A percentile compares a stretch with the other conserved stretches of the same genome.
Conservation (phyloP, 2,329 filamentous ascomycete genomes). For the Trichophyton mentagrophytes region DNA sequence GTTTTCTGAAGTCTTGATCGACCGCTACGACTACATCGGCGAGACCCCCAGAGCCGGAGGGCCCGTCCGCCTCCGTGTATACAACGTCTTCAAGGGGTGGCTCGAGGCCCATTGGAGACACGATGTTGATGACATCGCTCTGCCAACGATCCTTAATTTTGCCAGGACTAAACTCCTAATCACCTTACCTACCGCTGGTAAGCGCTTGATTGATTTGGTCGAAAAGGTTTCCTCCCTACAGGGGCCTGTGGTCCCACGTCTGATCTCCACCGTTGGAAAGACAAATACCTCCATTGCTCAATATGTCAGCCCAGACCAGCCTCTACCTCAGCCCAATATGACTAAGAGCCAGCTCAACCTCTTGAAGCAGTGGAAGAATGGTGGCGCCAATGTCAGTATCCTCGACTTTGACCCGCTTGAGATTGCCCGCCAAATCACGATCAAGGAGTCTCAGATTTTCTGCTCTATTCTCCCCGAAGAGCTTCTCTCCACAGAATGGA, state of each 20-base stretch:
- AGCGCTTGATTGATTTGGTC: constrained; percentile 65
- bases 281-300: constrained; percentile 62
- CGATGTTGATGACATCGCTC: constrained; percentile 61
- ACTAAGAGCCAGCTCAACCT: constrained; percentile 63
- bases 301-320: constrained; percentile 57
- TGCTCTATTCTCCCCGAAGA: constrained; percentile 87
- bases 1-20: constrained; percentile 70
- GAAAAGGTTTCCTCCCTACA: constrained; percentile 63
- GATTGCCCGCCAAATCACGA: constrained; percentile 77
- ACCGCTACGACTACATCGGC: constrained; percentile 82
- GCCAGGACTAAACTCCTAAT: constrained; percentile 57
- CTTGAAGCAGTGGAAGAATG: constrained; percentile 61
- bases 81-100: constrained; percentile 96
- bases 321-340: constrained; percentile 56
- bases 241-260: constrained; percentile 64
- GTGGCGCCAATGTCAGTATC: constrained; percentile 57
- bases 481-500: constrained; percentile 84
- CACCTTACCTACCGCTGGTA: constrained; percentile 62
- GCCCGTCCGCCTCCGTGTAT: constrained; percentile 78
- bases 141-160: constrained; percentile 66
- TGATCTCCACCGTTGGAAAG: constrained; percentile 79
- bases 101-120: constrained; percentile 90
- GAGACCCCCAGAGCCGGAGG: constrained; percentile 61
- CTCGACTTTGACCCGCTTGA: constrained; percentile 87
- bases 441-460: constrained; percentile 85